Evolutionary conservation across 768 basidiomycete genomes (phyloP).

Genomic region (Suillus ampliporus): DNA sequence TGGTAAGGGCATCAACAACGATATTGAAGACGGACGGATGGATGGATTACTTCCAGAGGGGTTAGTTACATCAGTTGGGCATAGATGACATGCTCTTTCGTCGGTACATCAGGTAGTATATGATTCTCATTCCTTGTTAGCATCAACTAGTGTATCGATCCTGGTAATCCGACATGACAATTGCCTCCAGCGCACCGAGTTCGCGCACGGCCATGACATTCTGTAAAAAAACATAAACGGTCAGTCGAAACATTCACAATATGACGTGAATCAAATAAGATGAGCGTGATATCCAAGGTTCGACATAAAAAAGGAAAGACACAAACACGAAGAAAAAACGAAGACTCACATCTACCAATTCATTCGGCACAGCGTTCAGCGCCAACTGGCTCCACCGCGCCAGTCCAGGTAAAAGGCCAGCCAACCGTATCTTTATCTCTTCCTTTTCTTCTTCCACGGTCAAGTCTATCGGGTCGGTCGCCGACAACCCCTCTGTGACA

Average conservation of each 20-base stretch:
- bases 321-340: neutral
- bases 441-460: constrained; percentile 22
- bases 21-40: no score
- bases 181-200: constrained; percentile 70
- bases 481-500: constrained; percentile 14
- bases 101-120: neutral
- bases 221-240: constrained; percentile 39
- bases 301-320: constrained; percentile 1
- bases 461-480: constrained; percentile 27
- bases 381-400: constrained; percentile 78
- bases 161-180: constrained; percentile 73
- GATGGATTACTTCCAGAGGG: no score
- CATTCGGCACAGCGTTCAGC: constrained; percentile 74
- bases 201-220: constrained; percentile 67
- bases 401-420: constrained; percentile 80
- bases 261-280: neutral
- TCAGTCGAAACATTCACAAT: constrained; percentile 6
- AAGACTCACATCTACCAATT: constrained; percentile 77
- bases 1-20: no score
- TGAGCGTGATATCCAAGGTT: neutral
- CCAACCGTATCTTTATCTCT: constrained; percentile 67
- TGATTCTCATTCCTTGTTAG: neutral
- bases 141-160: constrained; percentile 38
- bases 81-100: neutral
- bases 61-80: no score